These are phyloP conservation scores for Stephania cephalantha DNA, from an alignment of 164 flowering plant genomes.

Conservation along the genomic window DNA sequence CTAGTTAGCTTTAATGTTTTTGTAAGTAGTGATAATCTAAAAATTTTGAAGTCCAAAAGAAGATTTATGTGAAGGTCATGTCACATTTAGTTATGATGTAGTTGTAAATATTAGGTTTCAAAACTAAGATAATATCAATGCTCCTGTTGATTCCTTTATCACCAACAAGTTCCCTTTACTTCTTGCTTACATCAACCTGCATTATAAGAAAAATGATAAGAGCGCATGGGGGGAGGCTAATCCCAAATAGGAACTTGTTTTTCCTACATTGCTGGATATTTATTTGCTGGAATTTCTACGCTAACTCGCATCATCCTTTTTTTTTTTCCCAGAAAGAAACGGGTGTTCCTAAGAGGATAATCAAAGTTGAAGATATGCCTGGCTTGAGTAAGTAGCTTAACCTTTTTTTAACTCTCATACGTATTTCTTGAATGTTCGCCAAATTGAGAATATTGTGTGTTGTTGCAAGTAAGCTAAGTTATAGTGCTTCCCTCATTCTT, in stretches of 20 bases:
- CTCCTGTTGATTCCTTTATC: background rate
- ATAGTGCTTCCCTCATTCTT: background rate
- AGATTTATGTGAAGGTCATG: too few relatives aligned
- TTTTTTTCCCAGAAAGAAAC: slow-evolving; percentile 68
- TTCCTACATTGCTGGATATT: background rate
- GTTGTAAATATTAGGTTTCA: too few relatives aligned
- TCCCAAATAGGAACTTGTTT: too few relatives aligned
- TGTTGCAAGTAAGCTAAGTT: background rate
- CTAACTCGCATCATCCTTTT: slow-evolving; percentile 2
- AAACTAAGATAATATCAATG: too few relatives aligned
- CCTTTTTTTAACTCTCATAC: background rate
- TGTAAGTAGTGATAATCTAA: too few relatives aligned
- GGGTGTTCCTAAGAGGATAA: slow-evolving; percentile 60
- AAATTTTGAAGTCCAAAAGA: too few relatives aligned
- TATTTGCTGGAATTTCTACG: background rate
- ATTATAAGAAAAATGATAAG: too few relatives aligned
- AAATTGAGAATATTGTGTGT: background rate
- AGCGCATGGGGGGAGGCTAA: too few relatives aligned
- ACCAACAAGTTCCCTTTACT: too few relatives aligned
- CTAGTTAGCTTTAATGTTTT: too few relatives aligned
- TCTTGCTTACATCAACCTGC: too few relatives aligned
- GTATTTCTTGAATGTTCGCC: background rate
- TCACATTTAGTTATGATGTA: too few relatives aligned
- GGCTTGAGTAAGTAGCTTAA: slow-evolving; percentile 70
- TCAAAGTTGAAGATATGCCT: slow-evolving; percentile 88